Base-by-base conservation (phyloP, 306 rosid genomes). In the Oxytropis ochrocephala region DNA sequence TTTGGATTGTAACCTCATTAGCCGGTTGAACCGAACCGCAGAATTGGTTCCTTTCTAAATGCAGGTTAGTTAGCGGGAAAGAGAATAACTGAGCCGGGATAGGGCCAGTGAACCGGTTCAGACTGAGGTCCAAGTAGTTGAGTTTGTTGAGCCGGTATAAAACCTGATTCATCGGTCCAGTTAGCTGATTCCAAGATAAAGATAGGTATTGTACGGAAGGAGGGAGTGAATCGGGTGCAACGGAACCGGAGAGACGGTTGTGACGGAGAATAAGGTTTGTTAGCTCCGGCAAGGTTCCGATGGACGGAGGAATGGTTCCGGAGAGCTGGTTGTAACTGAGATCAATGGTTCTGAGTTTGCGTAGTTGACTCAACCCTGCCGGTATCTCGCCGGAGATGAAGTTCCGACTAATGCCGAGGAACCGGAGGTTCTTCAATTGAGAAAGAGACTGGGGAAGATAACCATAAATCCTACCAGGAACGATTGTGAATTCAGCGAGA, bases 301-400 rank as follows among this genome's bases (percentile, higher is more conserved):
- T 57, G 57, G 92, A 17, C 12, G 78, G 78, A 16, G 98, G 98
- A 46, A 94, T 87, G 5, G 48, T 33, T 46, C 98, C 97, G 64
- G 70, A 9, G 42, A 94, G 82, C 67, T 82, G 87, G 74, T 94
- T 94, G 80, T 85, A 94, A 82, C 98, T 94, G 19, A 94, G 81
- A 77, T 94, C 98, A 32, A 90, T 78, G 2, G 98, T 94, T 53
- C 84, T 60, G 17, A 94, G 82, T n/a, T 10, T 65, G 24, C 85
- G 85, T 0, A 94, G 69, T 16, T 73, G 17, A 2, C 83, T 81
- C 3, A 94, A 63, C 2, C 60, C 78, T 0, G 80, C 75, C 8
- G 97, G 98, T 17, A 94, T 87, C 3, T 42, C 71, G 11, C 96
- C 97, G 85, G 92, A 83, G 83, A 94, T 80, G 88, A 85, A 90